Evolutionary conservation across 352 stramenopile species (phyloP).

Genomic region (Phytophthora pinifolia): DNA sequence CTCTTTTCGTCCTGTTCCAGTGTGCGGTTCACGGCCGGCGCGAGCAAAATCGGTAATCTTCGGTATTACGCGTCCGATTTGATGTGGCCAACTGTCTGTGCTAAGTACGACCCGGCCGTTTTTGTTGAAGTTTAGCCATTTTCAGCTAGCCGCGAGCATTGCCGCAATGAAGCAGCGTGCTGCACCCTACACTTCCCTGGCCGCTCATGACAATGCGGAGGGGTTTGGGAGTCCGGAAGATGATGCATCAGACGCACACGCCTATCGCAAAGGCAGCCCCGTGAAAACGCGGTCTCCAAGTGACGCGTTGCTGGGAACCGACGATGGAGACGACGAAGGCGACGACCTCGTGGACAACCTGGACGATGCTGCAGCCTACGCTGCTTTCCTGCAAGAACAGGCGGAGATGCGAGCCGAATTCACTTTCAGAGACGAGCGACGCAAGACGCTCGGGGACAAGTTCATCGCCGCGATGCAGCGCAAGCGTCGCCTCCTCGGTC

Average conservation of each 20-base stretch:
- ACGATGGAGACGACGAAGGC: slow-evolving; percentile 29
- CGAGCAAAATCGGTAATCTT: slow-evolving; percentile 17
- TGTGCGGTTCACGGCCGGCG: slow-evolving; percentile 7
- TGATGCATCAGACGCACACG: slow-evolving; percentile 12
- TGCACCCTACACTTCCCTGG: slow-evolving; percentile 6
- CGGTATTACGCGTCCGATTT: slow-evolving; percentile 13
- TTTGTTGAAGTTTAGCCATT: slow-evolving; percentile 13
- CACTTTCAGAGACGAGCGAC: slow-evolving; percentile 48
- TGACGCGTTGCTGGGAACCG: slow-evolving; percentile 4
- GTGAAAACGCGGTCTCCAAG: slow-evolving; percentile 22
- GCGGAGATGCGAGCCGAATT: slow-evolving; percentile 49
- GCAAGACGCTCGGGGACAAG: slow-evolving; percentile 33
- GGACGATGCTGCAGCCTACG: slow-evolving; percentile 37
- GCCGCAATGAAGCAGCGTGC: slow-evolving; percentile 10
- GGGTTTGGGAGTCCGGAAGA: background rate
- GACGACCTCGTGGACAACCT: slow-evolving; percentile 33
- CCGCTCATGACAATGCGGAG: slow-evolving; percentile 4
- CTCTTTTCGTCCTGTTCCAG: slow-evolving; percentile 13
- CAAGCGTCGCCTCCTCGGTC: slow-evolving; percentile 63
- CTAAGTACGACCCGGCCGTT: background rate
- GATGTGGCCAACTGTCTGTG: slow-evolving; percentile 1
- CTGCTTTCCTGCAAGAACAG: slow-evolving; percentile 30
- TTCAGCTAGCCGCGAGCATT: slow-evolving; percentile 19
- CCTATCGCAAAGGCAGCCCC: slow-evolving; percentile 24
- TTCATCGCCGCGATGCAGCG: slow-evolving; percentile 52